Conservation (phyloP, 2,329 filamentous ascomycete species). For the Fusarium sp. region DNA sequence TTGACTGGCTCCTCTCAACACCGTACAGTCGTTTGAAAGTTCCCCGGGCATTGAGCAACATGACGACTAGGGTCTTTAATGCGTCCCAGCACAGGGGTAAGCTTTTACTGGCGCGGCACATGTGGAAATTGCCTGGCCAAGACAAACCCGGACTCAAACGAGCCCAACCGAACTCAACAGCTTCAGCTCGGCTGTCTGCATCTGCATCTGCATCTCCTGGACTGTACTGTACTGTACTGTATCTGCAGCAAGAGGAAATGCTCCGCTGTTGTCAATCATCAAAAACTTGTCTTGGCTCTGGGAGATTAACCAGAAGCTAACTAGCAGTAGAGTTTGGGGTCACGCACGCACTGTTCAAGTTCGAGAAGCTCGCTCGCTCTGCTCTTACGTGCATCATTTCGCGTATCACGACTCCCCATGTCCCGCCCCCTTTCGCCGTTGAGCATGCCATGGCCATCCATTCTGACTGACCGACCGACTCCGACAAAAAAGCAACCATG, state of each 20-base stretch:
- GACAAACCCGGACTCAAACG: neutral
- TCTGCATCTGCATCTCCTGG: neutral
- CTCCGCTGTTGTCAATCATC: slow-evolving; percentile 11
- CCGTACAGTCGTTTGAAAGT: neutral
- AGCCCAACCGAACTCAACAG: neutral
- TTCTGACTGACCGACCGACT: neutral
- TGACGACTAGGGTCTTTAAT: neutral
- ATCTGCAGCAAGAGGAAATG: neutral
- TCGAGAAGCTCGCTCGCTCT: slow-evolving; percentile 28
- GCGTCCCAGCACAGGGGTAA: slow-evolving; percentile 21
- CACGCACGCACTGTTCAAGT: neutral
- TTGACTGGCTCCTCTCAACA: neutral
- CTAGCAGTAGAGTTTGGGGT: neutral
- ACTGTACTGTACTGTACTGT: too few species aligned
- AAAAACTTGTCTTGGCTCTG: neutral
- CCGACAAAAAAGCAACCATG: neutral
- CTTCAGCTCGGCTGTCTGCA: neutral
- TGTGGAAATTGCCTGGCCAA: slow-evolving; percentile 35
- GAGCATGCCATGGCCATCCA: neutral
- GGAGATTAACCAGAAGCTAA: neutral
- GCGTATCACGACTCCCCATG: slow-evolving; percentile 26
- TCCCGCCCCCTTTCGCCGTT: slow-evolving; percentile 21
- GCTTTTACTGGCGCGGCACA: slow-evolving; percentile 20
- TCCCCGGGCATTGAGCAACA: neutral
- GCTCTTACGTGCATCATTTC: slow-evolving; percentile 29